Percentiles rank a stretch among this genome's conserved stretches.
Evolutionary conservation across 2,329 filamentous ascomycete genomes (phyloP).

Genomic region (Fusarium annulatum): DNA sequence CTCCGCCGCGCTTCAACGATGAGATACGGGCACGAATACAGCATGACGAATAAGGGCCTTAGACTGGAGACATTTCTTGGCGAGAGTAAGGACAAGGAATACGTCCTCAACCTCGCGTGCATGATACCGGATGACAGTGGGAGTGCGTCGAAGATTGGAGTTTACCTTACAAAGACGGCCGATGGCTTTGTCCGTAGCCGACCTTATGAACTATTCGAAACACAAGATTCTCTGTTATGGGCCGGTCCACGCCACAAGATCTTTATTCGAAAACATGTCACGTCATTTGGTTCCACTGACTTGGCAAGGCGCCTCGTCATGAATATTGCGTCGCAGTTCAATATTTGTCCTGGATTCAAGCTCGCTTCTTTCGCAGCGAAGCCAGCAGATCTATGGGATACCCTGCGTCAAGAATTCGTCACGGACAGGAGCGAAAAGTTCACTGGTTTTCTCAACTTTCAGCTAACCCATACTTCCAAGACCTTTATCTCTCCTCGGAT

Average conservation of each 20-base stretch:
- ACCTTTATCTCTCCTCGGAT: neutral
- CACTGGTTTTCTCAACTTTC: neutral
- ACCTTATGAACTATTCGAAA: neutral
- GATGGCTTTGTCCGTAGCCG: conserved; percentile 1
- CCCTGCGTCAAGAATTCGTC: neutral
- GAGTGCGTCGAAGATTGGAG: accelerated
- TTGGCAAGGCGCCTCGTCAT: neutral
- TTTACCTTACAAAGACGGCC: neutral
- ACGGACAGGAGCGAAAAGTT: neutral
- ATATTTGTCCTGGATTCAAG: neutral
- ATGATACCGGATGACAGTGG: neutral
- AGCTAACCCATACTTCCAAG: neutral
- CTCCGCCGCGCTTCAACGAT: neutral
- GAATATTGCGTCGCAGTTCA: neutral
- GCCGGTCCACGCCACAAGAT: neutral
- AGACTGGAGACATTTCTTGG: neutral
- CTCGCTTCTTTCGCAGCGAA: neutral
- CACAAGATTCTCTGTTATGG: neutral
- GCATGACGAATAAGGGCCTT: conserved; percentile 9
- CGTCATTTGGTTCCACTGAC: neutral
- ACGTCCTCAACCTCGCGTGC: neutral
- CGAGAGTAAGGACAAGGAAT: neutral
- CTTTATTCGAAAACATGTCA: conserved; percentile 2
- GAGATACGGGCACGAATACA: neutral
- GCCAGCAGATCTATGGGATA: conserved; percentile 5